Base-by-base conservation (phyloP, 495 filamentous ascomycete genomes). In the Amniculicola lignicola region DNA sequence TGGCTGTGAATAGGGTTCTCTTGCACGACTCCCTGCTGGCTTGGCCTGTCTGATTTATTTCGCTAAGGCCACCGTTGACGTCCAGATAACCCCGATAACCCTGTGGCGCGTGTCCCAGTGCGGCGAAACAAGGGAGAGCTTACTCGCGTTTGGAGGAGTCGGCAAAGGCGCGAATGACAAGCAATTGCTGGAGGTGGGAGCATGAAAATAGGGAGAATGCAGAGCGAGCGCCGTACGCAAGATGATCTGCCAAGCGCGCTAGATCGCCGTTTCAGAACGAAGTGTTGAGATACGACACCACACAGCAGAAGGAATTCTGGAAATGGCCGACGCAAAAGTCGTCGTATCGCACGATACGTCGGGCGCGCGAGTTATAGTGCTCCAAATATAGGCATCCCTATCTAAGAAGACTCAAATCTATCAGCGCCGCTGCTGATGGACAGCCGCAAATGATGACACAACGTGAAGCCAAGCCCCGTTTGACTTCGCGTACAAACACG, bases 61-160 rank as follows among this genome's bases (percentile, higher is more conserved):
- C 60, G 60, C 60, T 63, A 63, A 54, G 57, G 57, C 50, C 49
- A 54, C 57, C 49, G 56, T 59, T 46, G 48, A 39, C 16, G 39
- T 59, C 49, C 31, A 38, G 49, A 47, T 35, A 50, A 44, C 21
- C 14, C 23, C 14, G 14, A 22, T 14, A 37, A 14, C 21, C 16
- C 27, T n/a, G 14, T 19, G 15, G 41, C 25, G 41, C 41, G 22
- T 25, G 16, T 7, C 4, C 41, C 9, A 40, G 19, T 10, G 37
- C 37, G 37, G 37, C 37, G 19, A 40, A 40, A 12, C 37, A 40
- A 40, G 37, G 37, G 37, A 7, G 29, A 33, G 29, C 7, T n/a
- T 33, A 33, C n/a, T n/a, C n/a, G n/a, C n/a, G n/a, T n/a, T n/a
- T n/a, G n/a, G n/a, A n/a, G n/a, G n/a, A n/a, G n/a, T n/a, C n/a